phyloP scores from a whole-genome alignment of 805 yeast species.

The Metschnikowia rubicola region DNA sequence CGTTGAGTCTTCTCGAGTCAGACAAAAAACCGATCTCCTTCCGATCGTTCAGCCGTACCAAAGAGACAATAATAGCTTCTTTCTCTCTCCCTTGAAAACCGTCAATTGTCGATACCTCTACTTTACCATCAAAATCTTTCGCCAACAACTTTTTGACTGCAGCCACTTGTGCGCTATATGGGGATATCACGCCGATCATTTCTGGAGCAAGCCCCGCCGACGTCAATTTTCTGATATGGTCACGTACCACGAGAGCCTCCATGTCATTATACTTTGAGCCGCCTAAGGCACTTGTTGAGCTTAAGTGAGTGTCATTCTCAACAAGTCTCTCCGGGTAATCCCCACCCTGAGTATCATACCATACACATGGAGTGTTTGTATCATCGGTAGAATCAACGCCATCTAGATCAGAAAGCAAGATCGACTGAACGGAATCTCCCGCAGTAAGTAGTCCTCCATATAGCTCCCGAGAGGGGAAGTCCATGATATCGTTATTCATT shows the following conservation, averaged over 20 bases:
- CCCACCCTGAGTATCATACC: slow-evolving; percentile 95
- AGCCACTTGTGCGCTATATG: slow-evolving; percentile 85
- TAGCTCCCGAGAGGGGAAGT: slow-evolving; percentile 62
- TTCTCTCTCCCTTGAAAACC: slow-evolving; percentile 98
- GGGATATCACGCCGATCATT: slow-evolving; percentile 82
- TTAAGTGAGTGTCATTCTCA: slow-evolving; percentile 20
- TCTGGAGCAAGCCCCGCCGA: slow-evolving; percentile 49
- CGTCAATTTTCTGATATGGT: slow-evolving; percentile 53
- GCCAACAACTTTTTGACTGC: slow-evolving; percentile 42
- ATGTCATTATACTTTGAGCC: slow-evolving; percentile 74
- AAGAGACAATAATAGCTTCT: slow-evolving; percentile 72
- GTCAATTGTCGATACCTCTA: slow-evolving; percentile 89
- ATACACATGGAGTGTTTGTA: slow-evolving; percentile 53
- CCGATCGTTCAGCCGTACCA: slow-evolving; percentile 76
- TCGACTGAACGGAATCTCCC: slow-evolving; percentile 50
- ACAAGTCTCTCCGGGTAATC: slow-evolving; percentile 61
- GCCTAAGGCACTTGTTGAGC: slow-evolving; percentile 6
- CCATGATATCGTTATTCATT: slow-evolving; percentile 78
- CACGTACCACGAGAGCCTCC: slow-evolving; percentile 61
- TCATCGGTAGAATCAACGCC: slow-evolving; percentile 48
- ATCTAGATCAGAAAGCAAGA: slow-evolving; percentile 51
- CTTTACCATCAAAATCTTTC: slow-evolving; percentile 23
- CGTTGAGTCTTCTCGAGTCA: slow-evolving; percentile 80
- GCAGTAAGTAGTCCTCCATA: slow-evolving; percentile 66
- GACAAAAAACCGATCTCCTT: slow-evolving; percentile 76